Percentiles rank a stretch among this genome's conserved stretches.
Conservation (phyloP, 1,284 basidiomycete species). For the Omphalotus olearius region DNA sequence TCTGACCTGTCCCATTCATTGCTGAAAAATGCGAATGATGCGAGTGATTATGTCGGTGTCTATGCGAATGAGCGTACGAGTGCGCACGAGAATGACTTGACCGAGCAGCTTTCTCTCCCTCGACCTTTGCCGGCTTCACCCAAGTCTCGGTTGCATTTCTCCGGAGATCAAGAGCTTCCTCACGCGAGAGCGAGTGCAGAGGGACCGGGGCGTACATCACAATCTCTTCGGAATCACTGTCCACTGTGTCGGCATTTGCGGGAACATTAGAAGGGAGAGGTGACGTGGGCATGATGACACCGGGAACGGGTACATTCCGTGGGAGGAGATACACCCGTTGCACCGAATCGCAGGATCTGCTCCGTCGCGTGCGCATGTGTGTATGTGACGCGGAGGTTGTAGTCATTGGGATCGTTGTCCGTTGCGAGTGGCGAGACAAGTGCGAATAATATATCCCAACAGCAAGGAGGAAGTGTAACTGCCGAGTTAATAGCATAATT, state of each 20-base stretch:
- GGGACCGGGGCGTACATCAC: constrained; percentile 71
- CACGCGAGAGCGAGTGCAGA: constrained; percentile 47
- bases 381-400: constrained; percentile 15
- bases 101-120: constrained; percentile 17
- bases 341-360: constrained; percentile 22
- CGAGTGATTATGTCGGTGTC: constrained; percentile 26
- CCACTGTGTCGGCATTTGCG: constrained; percentile 6
- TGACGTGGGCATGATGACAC: constrained; percentile 11
- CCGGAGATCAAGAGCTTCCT: constrained; percentile 34
- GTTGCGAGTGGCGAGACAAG: constrained; percentile 36
- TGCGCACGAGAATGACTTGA: constrained; percentile 15
- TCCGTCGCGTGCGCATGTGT: constrained; percentile 22
- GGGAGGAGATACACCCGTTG: constrained; percentile 52
- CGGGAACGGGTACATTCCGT: constrained; percentile 17
- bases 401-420: constrained; percentile 8
- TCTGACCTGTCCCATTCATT: constrained; percentile 32
- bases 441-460: constrained; percentile 61
- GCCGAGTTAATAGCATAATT: constrained; percentile 8
- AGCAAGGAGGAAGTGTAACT: constrained; percentile 72
- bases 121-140: constrained; percentile 33
- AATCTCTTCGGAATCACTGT: constrained; percentile 25
- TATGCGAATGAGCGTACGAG: constrained; percentile 24
- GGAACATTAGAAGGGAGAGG: constrained; percentile 15
- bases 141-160: constrained; percentile 63
- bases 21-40: constrained; percentile 19